A percentile compares a stretch with the other conserved stretches of the same genome.
Evolutionary conservation across 2,329 filamentous ascomycete genomes (phyloP).

Genomic region (Elsinoe perseae): DNA sequence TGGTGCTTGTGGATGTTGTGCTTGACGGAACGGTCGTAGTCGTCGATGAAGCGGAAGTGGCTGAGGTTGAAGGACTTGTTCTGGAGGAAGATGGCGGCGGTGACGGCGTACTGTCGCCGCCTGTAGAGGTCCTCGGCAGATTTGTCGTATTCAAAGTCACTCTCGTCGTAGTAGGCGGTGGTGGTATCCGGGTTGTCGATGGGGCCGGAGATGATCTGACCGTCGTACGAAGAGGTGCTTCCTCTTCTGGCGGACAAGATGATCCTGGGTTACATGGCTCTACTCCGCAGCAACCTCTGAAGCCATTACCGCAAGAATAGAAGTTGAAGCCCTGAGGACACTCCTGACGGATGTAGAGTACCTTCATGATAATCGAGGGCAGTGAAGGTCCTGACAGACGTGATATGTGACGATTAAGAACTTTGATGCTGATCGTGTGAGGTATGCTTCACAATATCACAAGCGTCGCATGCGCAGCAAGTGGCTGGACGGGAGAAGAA

Average conservation of each 20-base stretch:
- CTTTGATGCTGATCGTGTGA: not conserved
- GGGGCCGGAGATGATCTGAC: not conserved
- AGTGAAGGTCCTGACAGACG: not conserved
- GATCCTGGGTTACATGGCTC: constrained; percentile 8
- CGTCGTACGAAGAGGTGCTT: not conserved
- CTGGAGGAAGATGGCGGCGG: not conserved
- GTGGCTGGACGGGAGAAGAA: constrained; percentile 4
- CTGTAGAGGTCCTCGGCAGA: not conserved
- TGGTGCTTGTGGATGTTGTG: not conserved
- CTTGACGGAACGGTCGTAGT: not conserved
- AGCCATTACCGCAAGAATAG: constrained; percentile 15
- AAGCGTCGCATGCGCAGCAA: not conserved
- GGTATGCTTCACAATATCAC: not conserved
- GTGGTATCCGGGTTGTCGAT: not conserved
- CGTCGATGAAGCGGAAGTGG: not conserved
- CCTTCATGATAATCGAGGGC: constrained; percentile 3
- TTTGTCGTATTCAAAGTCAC: not conserved
- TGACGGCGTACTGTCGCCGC: not conserved
- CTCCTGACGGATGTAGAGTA: constrained; percentile 4
- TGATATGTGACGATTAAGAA: constrained; percentile 1
- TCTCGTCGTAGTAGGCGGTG: not conserved
- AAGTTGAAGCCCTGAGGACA: constrained; percentile 1
- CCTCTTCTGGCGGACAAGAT: not conserved
- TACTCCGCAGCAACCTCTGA: constrained; percentile 8
- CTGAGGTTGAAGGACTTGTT: not conserved